phyloP scores from a whole-genome alignment of 768 basidiomycete species.

The Hydnum rufescens region DNA sequence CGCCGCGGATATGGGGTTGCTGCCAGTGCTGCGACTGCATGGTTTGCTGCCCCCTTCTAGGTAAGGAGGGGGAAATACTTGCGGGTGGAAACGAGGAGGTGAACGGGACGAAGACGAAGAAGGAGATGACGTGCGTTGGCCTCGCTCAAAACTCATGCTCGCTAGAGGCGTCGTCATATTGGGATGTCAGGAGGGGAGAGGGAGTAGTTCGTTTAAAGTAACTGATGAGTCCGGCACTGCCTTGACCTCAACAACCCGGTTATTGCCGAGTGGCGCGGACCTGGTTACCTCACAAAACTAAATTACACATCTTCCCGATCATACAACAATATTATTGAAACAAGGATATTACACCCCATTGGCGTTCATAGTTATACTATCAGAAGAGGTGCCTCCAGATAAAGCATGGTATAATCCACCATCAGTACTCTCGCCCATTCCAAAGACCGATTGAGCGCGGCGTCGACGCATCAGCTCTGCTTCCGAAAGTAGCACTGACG shows the following conservation, averaged over 20 bases:
- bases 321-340: too few relatives aligned
- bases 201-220: too few relatives aligned
- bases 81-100: not conserved
- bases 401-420: not conserved
- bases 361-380: not conserved
- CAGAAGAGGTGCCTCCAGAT: not conserved
- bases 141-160: not conserved
- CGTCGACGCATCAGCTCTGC: constrained; percentile 39
- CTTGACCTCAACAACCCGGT: too few relatives aligned
- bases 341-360: not conserved
- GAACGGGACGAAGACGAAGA: not conserved
- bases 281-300: too few relatives aligned
- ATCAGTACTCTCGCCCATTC: constrained; percentile 14
- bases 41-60: not conserved
- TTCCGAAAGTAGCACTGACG: constrained; percentile 44
- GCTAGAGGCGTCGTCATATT: not conserved
- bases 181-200: too few relatives aligned
- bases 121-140: too few relatives aligned
- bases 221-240: too few relatives aligned
- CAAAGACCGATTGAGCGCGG: constrained; percentile 24
- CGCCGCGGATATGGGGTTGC: not conserved
- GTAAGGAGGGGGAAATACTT: not conserved
- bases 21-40: not conserved
- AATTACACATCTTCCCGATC: not conserved
- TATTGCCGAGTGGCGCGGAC: too few relatives aligned